Percentiles rank a stretch among this genome's conserved stretches.
phyloP scores from a whole-genome alignment of 73 alveolate species.

The Paramecium octaurelia region DNA sequence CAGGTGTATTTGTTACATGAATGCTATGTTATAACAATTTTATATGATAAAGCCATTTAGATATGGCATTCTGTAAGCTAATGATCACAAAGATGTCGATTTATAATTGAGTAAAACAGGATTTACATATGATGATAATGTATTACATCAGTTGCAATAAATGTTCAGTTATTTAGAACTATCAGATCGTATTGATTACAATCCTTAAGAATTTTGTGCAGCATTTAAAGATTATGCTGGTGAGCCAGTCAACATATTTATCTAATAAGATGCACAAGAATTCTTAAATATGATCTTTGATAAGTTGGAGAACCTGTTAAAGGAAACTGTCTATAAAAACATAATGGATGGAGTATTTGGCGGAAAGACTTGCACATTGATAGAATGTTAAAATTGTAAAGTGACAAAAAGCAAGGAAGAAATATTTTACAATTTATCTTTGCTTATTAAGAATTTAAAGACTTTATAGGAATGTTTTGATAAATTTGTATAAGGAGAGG shows the following conservation, averaged over 20 bases:
- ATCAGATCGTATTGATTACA: conserved; percentile 88
- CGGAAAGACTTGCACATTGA: conserved; percentile 91
- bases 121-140: conserved; percentile 84
- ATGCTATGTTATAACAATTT: conserved; percentile 94
- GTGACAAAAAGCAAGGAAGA: conserved; percentile 79
- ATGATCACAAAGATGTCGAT: conserved; percentile 71
- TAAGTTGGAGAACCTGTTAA: conserved; percentile 86
- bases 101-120: conserved; percentile 64
- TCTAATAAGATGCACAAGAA: conserved; percentile 97
- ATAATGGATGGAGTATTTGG: conserved; percentile 90
- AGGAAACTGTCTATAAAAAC: conserved; percentile 86
- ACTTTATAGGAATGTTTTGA: conserved; percentile 84
- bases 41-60: conserved; percentile 93
- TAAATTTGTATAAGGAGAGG: conserved; percentile 84
- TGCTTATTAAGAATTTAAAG: conserved; percentile 90
- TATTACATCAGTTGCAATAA: conserved; percentile 89
- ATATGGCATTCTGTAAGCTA: conserved; percentile 86
- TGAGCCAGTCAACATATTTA: conserved; percentile 90
- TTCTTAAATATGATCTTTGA: conserved; percentile 94
- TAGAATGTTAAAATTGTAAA: conserved; percentile 88
- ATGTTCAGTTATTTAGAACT: conserved; percentile 91
- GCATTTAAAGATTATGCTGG: conserved; percentile 97
- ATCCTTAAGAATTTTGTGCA: conserved; percentile 91
- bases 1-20: conserved; percentile 97
- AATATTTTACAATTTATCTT: conserved; percentile 85